Percentiles rank a stretch among this genome's conserved stretches.
Conservation (phyloP, 768 basidiomycete genomes). For the Xanthoconium purpureum region DNA sequence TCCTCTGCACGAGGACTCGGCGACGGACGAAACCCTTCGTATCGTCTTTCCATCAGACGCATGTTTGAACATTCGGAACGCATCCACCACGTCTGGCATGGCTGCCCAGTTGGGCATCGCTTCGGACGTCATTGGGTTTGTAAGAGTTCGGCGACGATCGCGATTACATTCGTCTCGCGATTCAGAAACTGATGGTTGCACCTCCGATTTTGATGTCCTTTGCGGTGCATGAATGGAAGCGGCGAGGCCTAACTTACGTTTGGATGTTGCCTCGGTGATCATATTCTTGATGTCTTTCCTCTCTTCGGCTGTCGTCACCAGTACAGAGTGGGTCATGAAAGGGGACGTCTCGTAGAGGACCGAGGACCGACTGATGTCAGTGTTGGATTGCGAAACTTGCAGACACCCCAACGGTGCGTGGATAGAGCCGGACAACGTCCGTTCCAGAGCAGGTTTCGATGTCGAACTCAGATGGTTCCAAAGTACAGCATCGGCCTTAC, state of each 20-base stretch:
- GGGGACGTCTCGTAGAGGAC: not conserved
- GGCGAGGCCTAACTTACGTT: not conserved
- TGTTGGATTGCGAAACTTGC: too few relatives aligned
- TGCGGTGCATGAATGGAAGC: slow-evolving; percentile 15
- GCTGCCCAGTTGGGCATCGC: slow-evolving; percentile 15
- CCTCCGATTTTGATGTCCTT: not conserved
- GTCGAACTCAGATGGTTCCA: not conserved
- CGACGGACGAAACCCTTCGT: slow-evolving; percentile 8
- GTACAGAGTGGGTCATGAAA: not conserved
- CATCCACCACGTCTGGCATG: slow-evolving; percentile 18
- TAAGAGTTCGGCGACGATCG: not conserved
- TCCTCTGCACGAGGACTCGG: not conserved
- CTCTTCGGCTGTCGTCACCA: not conserved
- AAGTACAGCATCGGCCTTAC: not conserved
- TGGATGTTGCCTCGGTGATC: not conserved
- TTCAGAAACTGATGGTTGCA: not conserved
- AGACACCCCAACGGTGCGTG: slow-evolving; percentile 11
- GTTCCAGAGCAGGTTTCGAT: not conserved
- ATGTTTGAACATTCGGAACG: slow-evolving; percentile 15
- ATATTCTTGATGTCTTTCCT: not conserved
- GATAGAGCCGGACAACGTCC: slow-evolving; percentile 11
- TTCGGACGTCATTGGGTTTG: not conserved
- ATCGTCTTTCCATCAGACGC: not conserved
- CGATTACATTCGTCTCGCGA: not conserved
- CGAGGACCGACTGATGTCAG: not conserved